phyloP scores from a whole-genome alignment of 1,139 yeast species.

The Kurtzmaniella quercitrusa region DNA sequence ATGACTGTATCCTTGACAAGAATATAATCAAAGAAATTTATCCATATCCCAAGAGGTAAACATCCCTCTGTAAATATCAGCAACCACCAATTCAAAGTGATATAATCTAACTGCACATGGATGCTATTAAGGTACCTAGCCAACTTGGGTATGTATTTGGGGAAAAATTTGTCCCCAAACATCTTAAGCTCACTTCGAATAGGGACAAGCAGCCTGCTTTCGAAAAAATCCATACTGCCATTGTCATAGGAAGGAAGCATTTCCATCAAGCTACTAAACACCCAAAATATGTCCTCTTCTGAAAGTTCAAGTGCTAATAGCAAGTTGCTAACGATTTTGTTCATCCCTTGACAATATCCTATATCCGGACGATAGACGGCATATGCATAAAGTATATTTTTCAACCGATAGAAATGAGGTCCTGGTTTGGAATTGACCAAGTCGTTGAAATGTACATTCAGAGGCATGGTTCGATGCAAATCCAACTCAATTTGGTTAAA shows the following conservation, averaged over 20 bases:
- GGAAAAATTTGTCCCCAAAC: constrained; percentile 19
- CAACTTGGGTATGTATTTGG: constrained; percentile 34
- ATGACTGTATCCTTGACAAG: constrained; percentile 16
- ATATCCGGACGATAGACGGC: constrained; percentile 45
- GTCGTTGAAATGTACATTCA: constrained; percentile 47
- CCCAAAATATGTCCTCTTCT: constrained; percentile 59
- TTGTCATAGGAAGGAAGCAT: constrained; percentile 33
- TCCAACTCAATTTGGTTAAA: constrained; percentile 54
- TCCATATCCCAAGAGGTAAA: constrained; percentile 49
- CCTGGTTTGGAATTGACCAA: constrained; percentile 43
- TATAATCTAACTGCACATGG: constrained; percentile 46
- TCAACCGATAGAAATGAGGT: constrained; percentile 46
- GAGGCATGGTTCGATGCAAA: constrained; percentile 52
- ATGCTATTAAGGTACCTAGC: constrained; percentile 29
- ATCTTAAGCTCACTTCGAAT: constrained; percentile 39
- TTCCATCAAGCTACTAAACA: constrained; percentile 47
- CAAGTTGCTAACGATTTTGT: constrained; percentile 52
- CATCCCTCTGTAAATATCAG: constrained; percentile 50
- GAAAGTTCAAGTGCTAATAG: constrained; percentile 29
- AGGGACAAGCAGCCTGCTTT: constrained; percentile 34
- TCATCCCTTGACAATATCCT: constrained; percentile 66
- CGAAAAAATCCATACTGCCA: constrained; percentile 19
- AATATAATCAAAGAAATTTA: constrained; percentile 49
- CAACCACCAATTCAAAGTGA: constrained; percentile 58
- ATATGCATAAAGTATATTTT: constrained; percentile 50